Conservation (phyloP, 2,329 filamentous ascomycete genomes). For the Xylariomycetidae sp. region DNA sequence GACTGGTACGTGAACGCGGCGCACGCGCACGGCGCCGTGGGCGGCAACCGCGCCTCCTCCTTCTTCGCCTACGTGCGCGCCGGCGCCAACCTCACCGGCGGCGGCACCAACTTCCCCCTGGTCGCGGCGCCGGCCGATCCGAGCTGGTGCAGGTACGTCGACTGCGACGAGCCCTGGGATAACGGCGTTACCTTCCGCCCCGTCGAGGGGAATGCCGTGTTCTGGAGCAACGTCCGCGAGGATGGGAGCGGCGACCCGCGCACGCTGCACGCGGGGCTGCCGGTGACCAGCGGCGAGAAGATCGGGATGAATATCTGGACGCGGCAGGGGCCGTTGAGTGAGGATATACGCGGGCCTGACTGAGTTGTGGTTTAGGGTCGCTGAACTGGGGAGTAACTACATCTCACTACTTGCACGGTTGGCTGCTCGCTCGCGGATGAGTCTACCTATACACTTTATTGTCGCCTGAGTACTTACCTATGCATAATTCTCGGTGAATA, state of each 20-base stretch:
- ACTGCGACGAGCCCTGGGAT: conserved; percentile 43
- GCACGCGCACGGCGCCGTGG: conserved; percentile 31
- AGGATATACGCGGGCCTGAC: conserved; percentile 27
- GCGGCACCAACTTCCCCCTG: conserved; percentile 44
- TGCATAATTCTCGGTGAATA: too few relatives aligned
- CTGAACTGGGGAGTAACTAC: too few relatives aligned
- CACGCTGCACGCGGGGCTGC: conserved; percentile 41
- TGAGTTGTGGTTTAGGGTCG: too few relatives aligned
- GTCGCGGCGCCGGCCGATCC: conserved; percentile 31
- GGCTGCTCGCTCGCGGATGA: too few relatives aligned
- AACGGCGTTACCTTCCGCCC: conserved; percentile 42
- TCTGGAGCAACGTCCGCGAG: conserved; percentile 39
- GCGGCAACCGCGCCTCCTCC: conserved; percentile 39
- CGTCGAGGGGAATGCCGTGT: conserved; percentile 40
- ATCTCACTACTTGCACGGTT: too few relatives aligned
- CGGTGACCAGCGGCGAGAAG: conserved; percentile 39
- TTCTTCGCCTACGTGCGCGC: conserved; percentile 43
- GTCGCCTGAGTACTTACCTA: too few relatives aligned
- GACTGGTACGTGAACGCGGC: conserved; percentile 42
- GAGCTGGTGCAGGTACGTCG: conserved; percentile 38
- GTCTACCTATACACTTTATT: too few relatives aligned
- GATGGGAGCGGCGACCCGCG: conserved; percentile 35
- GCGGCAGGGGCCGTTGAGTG: conserved; percentile 33
- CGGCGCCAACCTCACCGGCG: conserved; percentile 36
- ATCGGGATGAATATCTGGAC: conserved; percentile 50